A percentile compares a stretch with the other conserved stretches of the same genome.
Evolutionary conservation across 257 asterid species (phyloP).

Genomic region (Solanum habrochaites): DNA sequence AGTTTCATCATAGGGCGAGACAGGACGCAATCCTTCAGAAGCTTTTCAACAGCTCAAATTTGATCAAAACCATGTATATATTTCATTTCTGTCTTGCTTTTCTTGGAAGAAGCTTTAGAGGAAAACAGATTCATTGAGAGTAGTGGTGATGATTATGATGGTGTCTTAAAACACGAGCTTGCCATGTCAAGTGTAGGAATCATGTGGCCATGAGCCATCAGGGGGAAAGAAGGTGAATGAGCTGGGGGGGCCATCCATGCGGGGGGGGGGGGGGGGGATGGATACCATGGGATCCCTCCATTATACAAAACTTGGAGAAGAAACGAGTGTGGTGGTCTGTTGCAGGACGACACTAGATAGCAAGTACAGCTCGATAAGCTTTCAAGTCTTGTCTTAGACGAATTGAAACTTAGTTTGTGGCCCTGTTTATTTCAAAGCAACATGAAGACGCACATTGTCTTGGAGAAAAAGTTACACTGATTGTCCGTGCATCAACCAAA

Average conservation of each 20-base stretch:
- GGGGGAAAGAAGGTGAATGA: constrained; percentile 9
- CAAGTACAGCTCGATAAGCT: no score
- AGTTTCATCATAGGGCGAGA: background rate
- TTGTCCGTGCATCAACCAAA: no score
- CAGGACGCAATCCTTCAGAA: background rate
- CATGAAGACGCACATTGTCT: no score
- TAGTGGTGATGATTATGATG: constrained; percentile 6
- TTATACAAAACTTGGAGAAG: background rate
- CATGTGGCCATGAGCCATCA: constrained; percentile 18
- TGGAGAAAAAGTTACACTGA: no score
- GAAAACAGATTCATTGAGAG: background rate
- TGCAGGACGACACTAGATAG: background rate
- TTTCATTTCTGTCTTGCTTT: background rate
- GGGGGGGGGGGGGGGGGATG: no score
- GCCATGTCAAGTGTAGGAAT: constrained; percentile 22
- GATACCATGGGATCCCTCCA: no score
- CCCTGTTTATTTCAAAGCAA: no score
- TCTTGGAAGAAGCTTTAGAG: background rate
- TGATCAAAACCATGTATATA: background rate
- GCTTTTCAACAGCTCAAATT: background rate
- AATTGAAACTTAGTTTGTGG: no score
- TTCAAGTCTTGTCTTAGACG: no score
- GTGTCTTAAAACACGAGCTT: constrained; percentile 9
- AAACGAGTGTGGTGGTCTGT: background rate
- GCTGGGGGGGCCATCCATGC: no score